A percentile compares a stretch with the other conserved stretches of the same genome.
These are phyloP conservation scores for Ophiostoma novo-ulmi DNA, from an alignment of 2,329 filamentous ascomycete genomes.

Conservation along the genomic window DNA sequence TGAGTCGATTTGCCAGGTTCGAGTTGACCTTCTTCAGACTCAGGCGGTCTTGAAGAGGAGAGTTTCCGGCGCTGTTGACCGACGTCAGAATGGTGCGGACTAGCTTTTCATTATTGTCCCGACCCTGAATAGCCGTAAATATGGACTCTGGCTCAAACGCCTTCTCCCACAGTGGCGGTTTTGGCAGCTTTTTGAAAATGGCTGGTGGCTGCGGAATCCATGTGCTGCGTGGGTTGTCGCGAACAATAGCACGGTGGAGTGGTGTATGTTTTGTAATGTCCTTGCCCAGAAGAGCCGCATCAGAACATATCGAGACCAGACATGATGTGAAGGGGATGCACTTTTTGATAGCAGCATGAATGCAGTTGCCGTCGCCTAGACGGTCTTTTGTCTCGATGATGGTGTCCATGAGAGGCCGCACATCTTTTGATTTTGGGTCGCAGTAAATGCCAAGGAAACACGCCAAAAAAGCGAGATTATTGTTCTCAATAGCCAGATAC, in stretches of 20 bases:
- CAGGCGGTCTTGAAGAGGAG: background rate
- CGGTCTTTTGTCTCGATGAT: conserved; percentile 6
- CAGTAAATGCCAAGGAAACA: conserved; percentile 2
- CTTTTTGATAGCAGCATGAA: background rate
- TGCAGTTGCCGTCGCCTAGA: background rate
- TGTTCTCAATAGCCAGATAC: background rate
- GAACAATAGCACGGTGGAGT: background rate
- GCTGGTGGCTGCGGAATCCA: background rate
- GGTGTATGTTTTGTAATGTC: background rate
- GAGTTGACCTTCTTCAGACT: background rate
- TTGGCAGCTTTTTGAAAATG: background rate
- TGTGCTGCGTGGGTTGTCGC: background rate
- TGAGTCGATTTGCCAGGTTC: background rate
- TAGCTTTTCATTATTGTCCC: background rate
- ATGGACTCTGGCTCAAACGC: background rate
- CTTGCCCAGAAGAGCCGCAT: background rate
- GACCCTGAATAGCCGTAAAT: background rate
- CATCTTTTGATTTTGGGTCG: background rate
- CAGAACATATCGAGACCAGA: background rate
- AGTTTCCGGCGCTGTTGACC: background rate
- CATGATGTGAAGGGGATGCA: conserved; percentile 2
- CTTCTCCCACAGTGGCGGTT: background rate
- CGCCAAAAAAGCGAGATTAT: background rate
- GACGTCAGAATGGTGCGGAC: background rate
- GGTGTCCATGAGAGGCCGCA: background rate